Evolutionary conservation across 1,284 basidiomycete genomes (phyloP), one percentile per base, ranked within the genome.

Genomic region (Caloboletus inedulis): DNA sequence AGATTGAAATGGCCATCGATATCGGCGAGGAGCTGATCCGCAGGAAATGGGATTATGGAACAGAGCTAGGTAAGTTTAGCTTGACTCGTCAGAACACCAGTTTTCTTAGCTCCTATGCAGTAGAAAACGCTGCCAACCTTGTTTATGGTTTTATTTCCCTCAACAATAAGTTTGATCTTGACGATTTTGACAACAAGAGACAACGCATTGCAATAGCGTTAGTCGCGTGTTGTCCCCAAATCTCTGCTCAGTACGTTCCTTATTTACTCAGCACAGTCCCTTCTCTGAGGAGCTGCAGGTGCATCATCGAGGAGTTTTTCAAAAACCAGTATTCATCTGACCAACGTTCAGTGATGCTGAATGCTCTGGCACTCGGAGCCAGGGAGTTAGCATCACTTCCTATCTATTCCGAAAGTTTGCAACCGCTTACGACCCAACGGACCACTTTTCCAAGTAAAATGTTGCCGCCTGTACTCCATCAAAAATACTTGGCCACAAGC

Each of bases 271-370:
- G 6, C 42, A 19, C 3, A 3, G 3, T 45, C 8, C 14, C 13
- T 9, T 49, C n/a, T 46, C 48, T 57, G 37, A 49, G 44, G 56
- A 25, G 39, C 14, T 19, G 47, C 64, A 95, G 93, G 4, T 79
- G 82, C 43, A 75, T 96, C n/a, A 85, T 89, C 42, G 92, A 98
- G 65, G 91, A 97, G 63, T 92, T 94, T 69, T 98, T 98, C 73
- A 85, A 87, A 55, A 88, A 89, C 46, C 91, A 95, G 60, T 98
- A 96, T 69, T 94, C 94, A 0, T 81, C 82, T 5, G 80, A 84
- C 21, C 94, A 98, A 63, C 85, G 94, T 12, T 87, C 83, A 55
- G 81, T 82, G 6, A 93, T 96, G 64, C 78, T 98, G 30, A 92
- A 89, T 49, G 87, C 92, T 0, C 74, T 99, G 1, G 92, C 90